Evolutionary conservation across 2,329 filamentous ascomycete species (phyloP), one percentile per base, ranked within the genome.

Genomic region (Zymoseptoria brevis): DNA sequence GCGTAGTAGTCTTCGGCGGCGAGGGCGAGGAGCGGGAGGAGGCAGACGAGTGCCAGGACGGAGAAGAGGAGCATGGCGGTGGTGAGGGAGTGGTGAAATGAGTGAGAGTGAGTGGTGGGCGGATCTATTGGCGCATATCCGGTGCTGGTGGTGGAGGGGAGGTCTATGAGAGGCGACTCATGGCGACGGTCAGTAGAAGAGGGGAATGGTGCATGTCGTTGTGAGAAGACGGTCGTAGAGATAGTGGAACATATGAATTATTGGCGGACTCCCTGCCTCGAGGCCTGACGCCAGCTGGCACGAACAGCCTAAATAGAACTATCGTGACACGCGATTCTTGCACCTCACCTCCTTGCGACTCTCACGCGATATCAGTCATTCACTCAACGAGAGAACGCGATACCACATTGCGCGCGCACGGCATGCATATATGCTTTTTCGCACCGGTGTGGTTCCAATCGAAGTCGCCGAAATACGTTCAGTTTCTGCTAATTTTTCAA

Each of bases 1-100:
- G 91, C 90, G 76, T 94, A 94, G 72, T 86, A 93, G 73, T 94
- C 89, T 70, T 92, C 77, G 48, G 79, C 79, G 35, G 74, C 75
- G 56, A 78, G 67, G 24, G 74, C 76, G 22, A 75, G 56, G 19
- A 80, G 67, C 19, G 77, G 71, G 41, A 77, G 67, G 54, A 81
- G 64, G 61, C 72, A 74, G 51, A 76, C 69, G 57, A 79, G 65
- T 22, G 77, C 66, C 56, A 79, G 67, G 45, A 71, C 69, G 66
- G 75, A 71, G 65, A 77, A 71, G 65, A 77, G 66, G 49, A 77
- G 71, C 77, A 79, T 79, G 9, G 57, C 65, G 59, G 50, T 50
- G 45, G 16, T 51, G 50, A 24, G 5, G 50, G 19, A 8, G 30
- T 11, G 1, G 35, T 45, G 3, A 16, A 45, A n/a, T n/a, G 35